Evolutionary conservation across 129 eudicot genomes (phyloP), one percentile per base, ranked within the genome.

Genomic region (Tagetes erecta): DNA sequence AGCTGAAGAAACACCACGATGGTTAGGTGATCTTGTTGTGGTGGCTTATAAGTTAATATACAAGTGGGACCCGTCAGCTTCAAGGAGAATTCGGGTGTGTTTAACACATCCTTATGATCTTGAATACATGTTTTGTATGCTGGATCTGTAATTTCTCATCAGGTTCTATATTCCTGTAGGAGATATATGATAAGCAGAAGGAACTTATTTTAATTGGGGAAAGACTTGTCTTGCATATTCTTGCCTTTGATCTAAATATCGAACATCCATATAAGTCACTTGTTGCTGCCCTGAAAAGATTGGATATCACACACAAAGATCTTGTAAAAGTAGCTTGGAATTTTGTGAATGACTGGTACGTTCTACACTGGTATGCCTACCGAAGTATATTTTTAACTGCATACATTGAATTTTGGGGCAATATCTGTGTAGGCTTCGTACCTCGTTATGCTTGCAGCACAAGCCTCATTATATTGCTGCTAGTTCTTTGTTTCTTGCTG

Each of bases 261-360:
- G 89, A 91, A 68, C 95, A 87, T 67, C 95, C 97, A 9, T 91
- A 83, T 79, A 91, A 82, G 74, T 82, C 91, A 70, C 95, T 91
- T 73, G 89, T 91, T 82, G 84, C 71, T 0, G 87, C 91, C 80
- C 70, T 91, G 39, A 88, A 91, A 82, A 77, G 75, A 73, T 74
- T 88, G 80, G 83, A 35, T 8, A 80, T 84, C 58, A 62, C 91
- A 40, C 74, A 86, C 38, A 84, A 84, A 46, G 91, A 85, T 57
- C 69, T 91, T 67, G 80, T 76, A 12, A 87, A 80, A 88, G 87
- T 87, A 27, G 95, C 95, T 41, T 91, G 97, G 95, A 91, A 91
- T 74, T 88, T 82, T 80, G 89, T 88, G 74, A 88, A 91, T 86
- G 97, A 88, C 78, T 86, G 88, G 97, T 91, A 82, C 64, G 63